Percentiles rank a stretch among this genome's conserved stretches.
Conservation (phyloP, 2,329 filamentous ascomycete species). For the Balansia obtecta region DNA sequence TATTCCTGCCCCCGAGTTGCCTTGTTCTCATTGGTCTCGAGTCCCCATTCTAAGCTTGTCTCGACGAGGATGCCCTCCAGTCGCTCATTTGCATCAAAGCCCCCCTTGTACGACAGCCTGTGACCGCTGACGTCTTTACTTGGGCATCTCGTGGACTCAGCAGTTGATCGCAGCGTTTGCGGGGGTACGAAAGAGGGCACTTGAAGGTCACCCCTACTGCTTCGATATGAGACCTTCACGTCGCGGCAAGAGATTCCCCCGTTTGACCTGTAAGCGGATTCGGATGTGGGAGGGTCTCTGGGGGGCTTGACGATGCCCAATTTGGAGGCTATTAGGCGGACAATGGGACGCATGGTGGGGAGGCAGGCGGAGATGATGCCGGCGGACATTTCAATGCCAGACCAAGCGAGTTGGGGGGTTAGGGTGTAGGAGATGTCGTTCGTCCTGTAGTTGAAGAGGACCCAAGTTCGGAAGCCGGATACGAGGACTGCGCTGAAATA, state of each 20-base stretch:
- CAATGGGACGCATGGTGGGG: conserved; percentile 35
- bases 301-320: conserved; percentile 24
- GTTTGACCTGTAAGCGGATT: background rate
- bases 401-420: conserved; percentile 14
- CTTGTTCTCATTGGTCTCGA: background rate
- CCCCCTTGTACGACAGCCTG: conserved; percentile 17
- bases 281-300: conserved; percentile 7
- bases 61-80: conserved; percentile 1
- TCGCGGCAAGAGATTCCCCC: background rate
- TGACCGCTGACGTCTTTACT: conserved; percentile 14
- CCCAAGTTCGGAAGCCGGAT: conserved; percentile 33
- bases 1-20: background rate
- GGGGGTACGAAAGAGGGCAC: background rate
- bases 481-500: conserved; percentile 31
- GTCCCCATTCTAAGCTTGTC: conserved; percentile 3
- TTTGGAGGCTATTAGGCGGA: conserved; percentile 23
- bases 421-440: conserved; percentile 33
- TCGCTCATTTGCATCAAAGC: background rate
- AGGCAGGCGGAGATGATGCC: conserved; percentile 42
- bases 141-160: conserved; percentile 10
- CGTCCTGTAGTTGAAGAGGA: conserved; percentile 30
- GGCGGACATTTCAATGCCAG: conserved; percentile 29
- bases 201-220: background rate
- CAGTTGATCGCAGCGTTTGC: conserved; percentile 2
- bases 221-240: background rate